phyloP scores from a whole-genome alignment of 805 yeast genomes.

The Metschnikowia gelsemii region DNA sequence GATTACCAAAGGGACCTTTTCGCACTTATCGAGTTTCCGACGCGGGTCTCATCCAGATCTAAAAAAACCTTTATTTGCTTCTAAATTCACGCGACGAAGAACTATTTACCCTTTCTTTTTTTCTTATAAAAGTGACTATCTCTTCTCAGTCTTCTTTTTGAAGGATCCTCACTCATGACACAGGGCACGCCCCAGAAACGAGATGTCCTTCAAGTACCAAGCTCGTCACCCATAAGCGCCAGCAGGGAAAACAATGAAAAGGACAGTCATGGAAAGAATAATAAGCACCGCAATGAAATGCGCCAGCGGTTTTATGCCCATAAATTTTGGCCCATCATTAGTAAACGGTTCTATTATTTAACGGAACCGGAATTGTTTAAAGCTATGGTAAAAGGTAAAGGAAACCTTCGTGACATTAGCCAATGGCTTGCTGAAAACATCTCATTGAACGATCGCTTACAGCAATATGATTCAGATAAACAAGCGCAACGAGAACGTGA shows the following conservation, averaged over 20 bases:
- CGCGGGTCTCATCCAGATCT: too few relatives aligned
- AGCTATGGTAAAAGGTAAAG: constrained; percentile 44
- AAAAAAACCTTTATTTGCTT: too few relatives aligned
- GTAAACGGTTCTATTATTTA: constrained; percentile 37
- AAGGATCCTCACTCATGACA: constrained; percentile 7
- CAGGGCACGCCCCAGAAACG: constrained; percentile 17
- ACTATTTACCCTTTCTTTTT: background rate
- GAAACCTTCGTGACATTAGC: constrained; percentile 40
- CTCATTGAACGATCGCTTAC: constrained; percentile 16
- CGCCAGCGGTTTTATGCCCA: constrained; percentile 35
- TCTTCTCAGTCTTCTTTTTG: background rate
- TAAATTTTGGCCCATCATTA: constrained; percentile 38
- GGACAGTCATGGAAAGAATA: constrained; percentile 13
- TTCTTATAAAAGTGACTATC: background rate
- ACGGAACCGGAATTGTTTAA: constrained; percentile 42
- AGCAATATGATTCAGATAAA: constrained; percentile 14
- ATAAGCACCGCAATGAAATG: constrained; percentile 23
- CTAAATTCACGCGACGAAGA: too few relatives aligned
- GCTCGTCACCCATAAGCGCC: constrained; percentile 40
- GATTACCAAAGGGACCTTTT: too few relatives aligned
- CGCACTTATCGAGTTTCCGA: too few relatives aligned
- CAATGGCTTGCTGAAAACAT: constrained; percentile 38
- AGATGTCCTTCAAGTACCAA: constrained; percentile 38
- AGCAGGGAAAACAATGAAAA: constrained; percentile 8
- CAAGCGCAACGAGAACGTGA: constrained; percentile 11